Evolutionary conservation across 208 protist species (phyloP), one percentile per base, ranked within the genome.

Genomic region (Acanthamoeba royreba): DNA sequence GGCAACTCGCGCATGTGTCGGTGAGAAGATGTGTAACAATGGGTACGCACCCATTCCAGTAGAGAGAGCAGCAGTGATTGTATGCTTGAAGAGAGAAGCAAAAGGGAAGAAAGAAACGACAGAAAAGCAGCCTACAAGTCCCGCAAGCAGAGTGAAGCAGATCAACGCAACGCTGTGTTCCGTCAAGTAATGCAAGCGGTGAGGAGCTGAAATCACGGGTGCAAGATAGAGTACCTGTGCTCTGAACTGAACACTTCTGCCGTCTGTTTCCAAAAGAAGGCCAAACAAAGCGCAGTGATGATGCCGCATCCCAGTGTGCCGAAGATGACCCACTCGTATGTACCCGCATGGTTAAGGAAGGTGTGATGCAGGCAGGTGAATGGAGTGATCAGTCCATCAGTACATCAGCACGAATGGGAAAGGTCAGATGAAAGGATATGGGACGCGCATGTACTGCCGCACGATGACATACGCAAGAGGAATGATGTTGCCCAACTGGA

Each of bases 71-170:
- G 46, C 49, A 28, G 79, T 87, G 79, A 87, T 87, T 28, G 79
- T 42, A 38, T 53, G 46, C 28, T 87, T 52, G 49, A 87, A 87
- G 79, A 87, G 79, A 5, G 46, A 63, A 42, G 79, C 79, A 15
- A 87, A 87, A n/a, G 79, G 79, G 28, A 87, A 87, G 79, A 87
- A 87, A 3, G 79, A 63, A 47, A 87, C 79, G 45, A 87, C 79
- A 5, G 79, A 55, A 28, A 87, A 87, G 79, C 79, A 87, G 49
- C 79, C 79, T 31, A 87, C 79, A 33, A 87, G 49, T 5, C 79
- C 79, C 31, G 79, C 43, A 2, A 19, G 38, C 15, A 61, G 49
- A 2, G 79, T 87, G n/a, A 87, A 38, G 45, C 17, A n/a, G 45
- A 52, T 63, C 45, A 87, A 47, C 79, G 45, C 45, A 13, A 87